These are phyloP conservation scores for Penicillium janthinellum DNA, from an alignment of 2,329 filamentous ascomycete genomes.

Conservation along the genomic window DNA sequence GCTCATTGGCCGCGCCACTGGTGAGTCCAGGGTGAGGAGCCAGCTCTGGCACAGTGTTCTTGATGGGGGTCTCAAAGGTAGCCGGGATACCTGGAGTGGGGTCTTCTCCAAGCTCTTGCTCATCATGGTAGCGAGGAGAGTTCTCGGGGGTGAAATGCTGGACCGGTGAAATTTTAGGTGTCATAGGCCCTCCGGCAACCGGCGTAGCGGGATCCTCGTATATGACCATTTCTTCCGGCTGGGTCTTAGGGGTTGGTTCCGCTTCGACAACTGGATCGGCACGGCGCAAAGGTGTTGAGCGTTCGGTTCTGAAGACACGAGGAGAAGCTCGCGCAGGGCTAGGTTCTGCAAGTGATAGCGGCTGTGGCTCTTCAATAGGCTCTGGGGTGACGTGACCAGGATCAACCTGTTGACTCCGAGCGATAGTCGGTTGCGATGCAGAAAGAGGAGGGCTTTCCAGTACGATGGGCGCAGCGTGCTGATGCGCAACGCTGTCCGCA, in stretches of 20 bases:
- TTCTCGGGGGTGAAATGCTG: constrained; percentile 14
- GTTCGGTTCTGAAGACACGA: constrained; percentile 1
- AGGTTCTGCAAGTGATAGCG: constrained; percentile 12
- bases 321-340: constrained; percentile 7
- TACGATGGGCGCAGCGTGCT: constrained; percentile 13
- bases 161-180: constrained; percentile 7
- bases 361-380: constrained; percentile 16
- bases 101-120: neutral
- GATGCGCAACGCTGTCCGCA: constrained; percentile 22
- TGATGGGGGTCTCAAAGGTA: constrained; percentile 12
- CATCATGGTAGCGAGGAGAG: constrained; percentile 12
- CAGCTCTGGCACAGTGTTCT: constrained; percentile 16
- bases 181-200: constrained; percentile 10
- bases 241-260: constrained; percentile 13
- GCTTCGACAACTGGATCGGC: constrained; percentile 7
- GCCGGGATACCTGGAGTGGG: neutral
- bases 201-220: constrained; percentile 31
- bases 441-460: constrained; percentile 26
- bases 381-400: constrained; percentile 11
- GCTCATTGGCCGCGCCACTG: constrained; percentile 15
- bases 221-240: constrained; percentile 27
- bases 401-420: constrained; percentile 1
- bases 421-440: constrained; percentile 14
- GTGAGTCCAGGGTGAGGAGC: constrained; percentile 8
- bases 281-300: constrained; percentile 10